A percentile compares a stretch with the other conserved stretches of the same genome.
These are phyloP conservation scores for Coemansia javaensis DNA, from an alignment of 192 early-diverging fungal species.

Conservation along the genomic window DNA sequence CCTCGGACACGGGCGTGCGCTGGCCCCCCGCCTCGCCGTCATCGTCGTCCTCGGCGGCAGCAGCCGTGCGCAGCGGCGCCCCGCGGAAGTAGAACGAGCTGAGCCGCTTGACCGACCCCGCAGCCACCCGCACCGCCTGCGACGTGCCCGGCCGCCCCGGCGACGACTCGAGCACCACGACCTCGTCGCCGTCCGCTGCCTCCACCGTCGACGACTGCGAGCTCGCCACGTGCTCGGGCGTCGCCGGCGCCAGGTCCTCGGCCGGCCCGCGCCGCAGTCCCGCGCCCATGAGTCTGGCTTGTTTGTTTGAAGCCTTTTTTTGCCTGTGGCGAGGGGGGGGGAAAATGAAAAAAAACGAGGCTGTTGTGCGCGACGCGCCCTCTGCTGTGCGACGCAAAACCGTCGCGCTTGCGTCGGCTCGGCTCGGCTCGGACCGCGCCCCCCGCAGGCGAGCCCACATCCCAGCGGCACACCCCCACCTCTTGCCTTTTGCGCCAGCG, in stretches of 20 bases:
- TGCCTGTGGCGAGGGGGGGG: too few relatives aligned
- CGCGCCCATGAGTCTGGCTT: too few relatives aligned
- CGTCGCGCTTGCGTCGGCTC: too few relatives aligned
- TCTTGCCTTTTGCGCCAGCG: too few relatives aligned
- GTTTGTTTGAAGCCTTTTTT: too few relatives aligned
- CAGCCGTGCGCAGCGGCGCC: background rate
- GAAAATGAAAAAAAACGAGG: too few relatives aligned
- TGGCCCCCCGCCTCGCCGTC: background rate
- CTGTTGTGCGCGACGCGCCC: too few relatives aligned
- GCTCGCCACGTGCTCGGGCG: constrained; percentile 19
- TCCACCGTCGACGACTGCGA: constrained; percentile 35
- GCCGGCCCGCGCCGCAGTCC: constrained; percentile 14
- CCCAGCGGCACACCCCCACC: too few relatives aligned
- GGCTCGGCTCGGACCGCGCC: too few relatives aligned
- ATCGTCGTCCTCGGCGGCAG: background rate
- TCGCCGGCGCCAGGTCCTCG: constrained; percentile 24
- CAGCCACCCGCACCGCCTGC: constrained; percentile 2
- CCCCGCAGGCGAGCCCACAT: too few relatives aligned
- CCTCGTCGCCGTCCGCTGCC: constrained; percentile 8
- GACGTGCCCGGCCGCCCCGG: constrained; percentile 36
- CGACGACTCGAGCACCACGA: constrained; percentile 50
- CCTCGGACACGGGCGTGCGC: constrained; percentile 2
- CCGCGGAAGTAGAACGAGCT: constrained; percentile 39
- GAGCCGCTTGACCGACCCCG: constrained; percentile 5
- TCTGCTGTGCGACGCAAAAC: too few relatives aligned